Evolutionary conservation across 2,329 filamentous ascomycete genomes (phyloP).

Genomic region (Byssothecium circinans): DNA sequence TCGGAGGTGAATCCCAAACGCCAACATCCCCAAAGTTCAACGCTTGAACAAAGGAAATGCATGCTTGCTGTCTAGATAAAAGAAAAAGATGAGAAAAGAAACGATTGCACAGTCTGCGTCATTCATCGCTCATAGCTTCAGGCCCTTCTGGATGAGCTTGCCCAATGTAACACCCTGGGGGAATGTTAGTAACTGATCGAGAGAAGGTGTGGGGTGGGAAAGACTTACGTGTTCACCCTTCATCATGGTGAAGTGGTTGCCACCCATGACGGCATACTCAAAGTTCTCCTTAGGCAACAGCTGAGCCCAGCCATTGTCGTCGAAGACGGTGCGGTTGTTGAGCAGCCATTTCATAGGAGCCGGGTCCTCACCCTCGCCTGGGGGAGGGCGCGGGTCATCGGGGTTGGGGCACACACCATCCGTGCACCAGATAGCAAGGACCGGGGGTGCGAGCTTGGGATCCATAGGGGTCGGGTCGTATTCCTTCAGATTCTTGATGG

Average conservation of each 20-base stretch:
- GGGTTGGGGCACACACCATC: conserved; percentile 72
- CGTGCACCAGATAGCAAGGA: conserved; percentile 70
- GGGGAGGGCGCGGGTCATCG: conserved; percentile 65
- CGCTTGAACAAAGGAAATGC: conserved; percentile 35
- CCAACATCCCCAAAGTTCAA: conserved; percentile 37
- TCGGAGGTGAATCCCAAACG: no score
- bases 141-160: conserved; percentile 49
- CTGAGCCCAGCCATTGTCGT: conserved; percentile 69
- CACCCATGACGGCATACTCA: conserved; percentile 66
- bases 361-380: conserved; percentile 59
- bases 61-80: conserved; percentile 28
- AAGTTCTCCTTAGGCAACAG: conserved; percentile 65
- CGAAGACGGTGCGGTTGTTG: conserved; percentile 72
- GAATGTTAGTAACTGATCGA: conserved; percentile 26
- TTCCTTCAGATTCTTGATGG: conserved; percentile 67
- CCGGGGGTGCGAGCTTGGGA: conserved; percentile 60
- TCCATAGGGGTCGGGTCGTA: conserved; percentile 69
- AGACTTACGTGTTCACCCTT: conserved; percentile 57
- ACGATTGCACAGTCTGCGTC: conserved; percentile 19
- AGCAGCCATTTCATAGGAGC: conserved; percentile 66
- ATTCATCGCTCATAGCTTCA: conserved; percentile 31
- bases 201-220: neutral
- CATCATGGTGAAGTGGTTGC: conserved; percentile 79
- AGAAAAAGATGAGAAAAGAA: conserved; percentile 7
- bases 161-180: conserved; percentile 43